Evolutionary conservation across 345 rosid genomes (phyloP).

Genomic region (Hypericum androsaemum): DNA sequence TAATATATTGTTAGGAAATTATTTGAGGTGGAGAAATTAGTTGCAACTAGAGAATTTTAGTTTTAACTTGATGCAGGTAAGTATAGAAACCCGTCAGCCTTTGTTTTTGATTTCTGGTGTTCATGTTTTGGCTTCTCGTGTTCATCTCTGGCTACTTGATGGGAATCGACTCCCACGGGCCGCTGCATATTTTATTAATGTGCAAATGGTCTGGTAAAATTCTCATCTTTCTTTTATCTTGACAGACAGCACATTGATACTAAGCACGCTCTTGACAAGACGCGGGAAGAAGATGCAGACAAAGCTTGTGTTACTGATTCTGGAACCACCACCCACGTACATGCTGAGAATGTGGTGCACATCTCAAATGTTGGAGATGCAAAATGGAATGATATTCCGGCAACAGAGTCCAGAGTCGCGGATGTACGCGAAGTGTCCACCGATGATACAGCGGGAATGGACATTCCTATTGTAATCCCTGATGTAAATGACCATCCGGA

Average conservation of each 20-base stretch:
- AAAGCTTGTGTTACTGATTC: slow-evolving; percentile 82
- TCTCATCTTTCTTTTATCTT: neutral
- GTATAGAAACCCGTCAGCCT: too few species aligned
- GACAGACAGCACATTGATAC: slow-evolving; percentile 72
- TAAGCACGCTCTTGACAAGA: slow-evolving; percentile 76
- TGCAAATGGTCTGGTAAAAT: too few species aligned
- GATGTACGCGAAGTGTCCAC: slow-evolving; percentile 71
- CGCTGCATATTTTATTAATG: too few species aligned
- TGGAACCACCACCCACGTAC: slow-evolving; percentile 31
- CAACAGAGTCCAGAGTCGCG: slow-evolving; percentile 67
- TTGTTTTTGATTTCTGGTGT: too few species aligned
- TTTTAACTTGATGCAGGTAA: too few species aligned
- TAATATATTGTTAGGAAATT: too few species aligned
- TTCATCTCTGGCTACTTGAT: too few species aligned
- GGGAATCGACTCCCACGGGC: too few species aligned
- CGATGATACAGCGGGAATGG: slow-evolving; percentile 57
- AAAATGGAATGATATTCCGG: slow-evolving; percentile 80
- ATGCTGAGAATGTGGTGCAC: slow-evolving; percentile 50
- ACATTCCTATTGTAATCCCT: slow-evolving; percentile 53
- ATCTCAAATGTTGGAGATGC: slow-evolving; percentile 47
- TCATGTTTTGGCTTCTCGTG: too few species aligned
- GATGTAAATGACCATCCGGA: slow-evolving; percentile 37
- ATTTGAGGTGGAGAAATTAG: too few species aligned
- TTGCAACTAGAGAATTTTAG: too few species aligned
- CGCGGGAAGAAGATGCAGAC: slow-evolving; percentile 69